Conservation (phyloP, 176 grass and related monocot genomes). For the Zizania latifolia region DNA sequence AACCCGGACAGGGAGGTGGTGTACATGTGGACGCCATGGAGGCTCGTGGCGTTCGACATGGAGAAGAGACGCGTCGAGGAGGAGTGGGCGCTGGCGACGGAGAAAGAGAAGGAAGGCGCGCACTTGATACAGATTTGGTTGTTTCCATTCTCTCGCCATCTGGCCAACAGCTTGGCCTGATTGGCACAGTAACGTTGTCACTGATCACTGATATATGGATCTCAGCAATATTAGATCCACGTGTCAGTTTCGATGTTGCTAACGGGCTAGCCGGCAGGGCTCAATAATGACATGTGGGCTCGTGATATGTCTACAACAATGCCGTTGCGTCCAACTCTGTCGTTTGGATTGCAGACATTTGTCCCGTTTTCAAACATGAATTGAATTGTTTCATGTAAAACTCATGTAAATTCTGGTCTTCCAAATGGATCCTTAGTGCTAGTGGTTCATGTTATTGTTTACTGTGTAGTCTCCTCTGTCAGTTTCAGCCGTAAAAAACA, state of each 20-base stretch:
- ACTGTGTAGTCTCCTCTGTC: background rate
- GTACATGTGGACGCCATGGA: constrained; percentile 66
- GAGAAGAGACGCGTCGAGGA: constrained; percentile 39
- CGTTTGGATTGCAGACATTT: too few relatives aligned
- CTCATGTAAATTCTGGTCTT: background rate
- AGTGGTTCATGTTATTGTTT: background rate
- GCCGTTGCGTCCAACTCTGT: background rate
- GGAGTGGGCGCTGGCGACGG: constrained; percentile 44
- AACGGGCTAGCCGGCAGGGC: background rate
- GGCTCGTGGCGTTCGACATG: constrained; percentile 55
- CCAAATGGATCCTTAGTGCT: background rate
- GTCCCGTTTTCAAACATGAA: background rate
- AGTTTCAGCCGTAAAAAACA: too few relatives aligned
- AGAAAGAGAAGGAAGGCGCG: constrained; percentile 44
- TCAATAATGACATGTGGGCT: background rate
- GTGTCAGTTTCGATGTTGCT: background rate
- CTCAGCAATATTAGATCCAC: too few relatives aligned
- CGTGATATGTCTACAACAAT: background rate
- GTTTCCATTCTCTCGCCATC: constrained; percentile 66
- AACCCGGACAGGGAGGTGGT: constrained; percentile 75
- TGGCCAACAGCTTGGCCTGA: constrained; percentile 58
- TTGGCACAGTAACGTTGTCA: too few relatives aligned
- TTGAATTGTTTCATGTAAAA: background rate
- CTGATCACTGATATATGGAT: too few relatives aligned
- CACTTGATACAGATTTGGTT: constrained; percentile 79